Conservation (phyloP, 2,329 filamentous ascomycete genomes). For the Fusarium annulatum region DNA sequence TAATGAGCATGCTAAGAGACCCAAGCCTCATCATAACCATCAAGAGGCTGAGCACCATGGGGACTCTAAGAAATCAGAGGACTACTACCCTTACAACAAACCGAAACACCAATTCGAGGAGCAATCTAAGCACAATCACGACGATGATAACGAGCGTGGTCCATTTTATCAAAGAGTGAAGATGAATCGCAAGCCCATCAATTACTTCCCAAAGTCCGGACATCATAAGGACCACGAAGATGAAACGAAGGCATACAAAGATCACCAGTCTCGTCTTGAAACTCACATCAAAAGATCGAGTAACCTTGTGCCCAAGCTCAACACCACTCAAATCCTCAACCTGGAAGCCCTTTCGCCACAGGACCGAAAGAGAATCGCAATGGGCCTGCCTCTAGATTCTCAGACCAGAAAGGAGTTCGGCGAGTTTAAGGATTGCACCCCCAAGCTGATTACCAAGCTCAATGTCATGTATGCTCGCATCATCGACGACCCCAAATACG, state of each 20-base stretch:
- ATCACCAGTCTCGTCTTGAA: not conserved
- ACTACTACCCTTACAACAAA: not conserved
- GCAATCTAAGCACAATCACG: not conserved
- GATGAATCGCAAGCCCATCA: not conserved
- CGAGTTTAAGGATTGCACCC: not conserved
- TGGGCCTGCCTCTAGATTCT: not conserved
- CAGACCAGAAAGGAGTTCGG: slow-evolving; percentile 4
- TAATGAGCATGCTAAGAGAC: not conserved
- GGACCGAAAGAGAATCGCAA: not conserved
- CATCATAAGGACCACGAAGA: not conserved
- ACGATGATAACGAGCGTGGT: not conserved
- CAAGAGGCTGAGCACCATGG: not conserved
- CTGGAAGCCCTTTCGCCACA: not conserved
- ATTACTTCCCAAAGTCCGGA: not conserved
- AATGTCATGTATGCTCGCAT: slow-evolving; percentile 9
- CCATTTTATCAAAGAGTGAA: not conserved
- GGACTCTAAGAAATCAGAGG: not conserved
- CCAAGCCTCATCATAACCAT: not conserved
- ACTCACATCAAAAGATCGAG: not conserved
- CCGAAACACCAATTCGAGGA: not conserved
- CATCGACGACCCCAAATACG: not conserved
- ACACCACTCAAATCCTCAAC: slow-evolving; percentile 3
- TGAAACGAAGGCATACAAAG: not conserved
- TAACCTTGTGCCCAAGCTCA: slow-evolving; percentile 1
- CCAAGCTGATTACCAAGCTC: slow-evolving; percentile 10